phyloP scores from a whole-genome alignment of 495 filamentous ascomycete genomes.

The Jackrogersella multiformis region DNA sequence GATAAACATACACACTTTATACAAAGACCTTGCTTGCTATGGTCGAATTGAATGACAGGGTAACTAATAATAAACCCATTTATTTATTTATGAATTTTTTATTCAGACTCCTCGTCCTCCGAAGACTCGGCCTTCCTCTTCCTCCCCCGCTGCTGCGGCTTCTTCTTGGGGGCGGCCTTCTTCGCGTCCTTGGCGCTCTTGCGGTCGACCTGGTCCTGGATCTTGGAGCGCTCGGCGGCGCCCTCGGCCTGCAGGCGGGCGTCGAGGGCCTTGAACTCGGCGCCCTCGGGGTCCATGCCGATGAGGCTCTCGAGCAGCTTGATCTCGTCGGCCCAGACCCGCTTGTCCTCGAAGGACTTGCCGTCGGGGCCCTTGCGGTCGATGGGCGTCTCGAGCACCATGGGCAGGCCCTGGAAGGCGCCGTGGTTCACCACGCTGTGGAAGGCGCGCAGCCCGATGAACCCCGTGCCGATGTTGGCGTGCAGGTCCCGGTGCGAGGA shows the following conservation, averaged over 20 bases:
- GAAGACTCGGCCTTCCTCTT: conserved; percentile 47
- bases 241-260: conserved; percentile 72
- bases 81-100: too few species aligned
- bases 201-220: conserved; percentile 78
- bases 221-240: conserved; percentile 71
- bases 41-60: background rate
- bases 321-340: conserved; percentile 84
- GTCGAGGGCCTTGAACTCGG: conserved; percentile 73
- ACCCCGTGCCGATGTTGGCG: conserved; percentile 93
- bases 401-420: conserved; percentile 79
- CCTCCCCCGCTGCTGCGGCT: conserved; percentile 15
- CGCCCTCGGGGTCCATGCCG: conserved; percentile 76
- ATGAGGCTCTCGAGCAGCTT: conserved; percentile 90
- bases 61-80: too few species aligned
- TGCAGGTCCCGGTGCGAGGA: conserved; percentile 83
- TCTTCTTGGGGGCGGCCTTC: conserved; percentile 51
- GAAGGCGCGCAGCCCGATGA: conserved; percentile 88
- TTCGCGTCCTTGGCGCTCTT: conserved; percentile 66
- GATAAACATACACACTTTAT: background rate
- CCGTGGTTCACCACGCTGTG: conserved; percentile 88
- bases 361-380: conserved; percentile 67
- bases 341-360: conserved; percentile 72
- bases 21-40: background rate
- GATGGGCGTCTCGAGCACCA: conserved; percentile 95
- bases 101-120: conserved; percentile 54